Evolutionary conservation across 2,329 filamentous ascomycete species (phyloP), one percentile per base, ranked within the genome.

Genomic region (Colletotrichum navitas): DNA sequence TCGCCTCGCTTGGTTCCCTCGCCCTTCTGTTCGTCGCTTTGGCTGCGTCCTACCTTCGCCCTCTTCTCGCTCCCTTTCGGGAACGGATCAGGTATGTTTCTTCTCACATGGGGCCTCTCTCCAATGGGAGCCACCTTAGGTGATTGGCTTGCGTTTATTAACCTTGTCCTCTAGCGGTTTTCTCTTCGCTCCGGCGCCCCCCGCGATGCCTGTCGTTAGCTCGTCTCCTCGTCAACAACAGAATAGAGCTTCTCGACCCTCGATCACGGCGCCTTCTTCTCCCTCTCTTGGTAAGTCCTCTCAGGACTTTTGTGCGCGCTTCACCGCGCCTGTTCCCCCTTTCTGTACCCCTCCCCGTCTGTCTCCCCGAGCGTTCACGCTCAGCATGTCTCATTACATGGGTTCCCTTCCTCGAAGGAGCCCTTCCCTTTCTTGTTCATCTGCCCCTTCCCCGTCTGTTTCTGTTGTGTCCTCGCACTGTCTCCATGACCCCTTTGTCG

Each of bases 321-420:
- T 54, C 39, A 63, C 61, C 12, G 24, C 36, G 2, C 61, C 61
- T 29, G 45, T 41, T 18, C 32, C 16, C 41, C 47, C 32, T 36
- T 24, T 63, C 11, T 52, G 45, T 49, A 63, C 61, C 24, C 47
- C 61, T 63, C 49, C 61, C 47, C 45, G 24, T 39, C 61, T 52
- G 47, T 63, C 36, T 14, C 49, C 61, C 26, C 49, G 47, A 12
- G 61, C 47, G 11, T 63, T 52, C 26, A 63, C 61, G 11, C 61
- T 63, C 18, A 63, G 61, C 29, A 63, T 63, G 61, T 63, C 61
- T 14, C 61, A 63, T 32, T 63, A 63, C 24, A 39, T 54, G 47
- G 45, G 59, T 11, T 51, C 59, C 51, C 43, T 49, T 62, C 32
- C 45, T 5, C 12, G 43, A 24, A 49, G 59, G 18, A 49, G 29